Evolutionary conservation across 805 yeast genomes (phyloP).

Genomic region (Candida lessepsii): DNA sequence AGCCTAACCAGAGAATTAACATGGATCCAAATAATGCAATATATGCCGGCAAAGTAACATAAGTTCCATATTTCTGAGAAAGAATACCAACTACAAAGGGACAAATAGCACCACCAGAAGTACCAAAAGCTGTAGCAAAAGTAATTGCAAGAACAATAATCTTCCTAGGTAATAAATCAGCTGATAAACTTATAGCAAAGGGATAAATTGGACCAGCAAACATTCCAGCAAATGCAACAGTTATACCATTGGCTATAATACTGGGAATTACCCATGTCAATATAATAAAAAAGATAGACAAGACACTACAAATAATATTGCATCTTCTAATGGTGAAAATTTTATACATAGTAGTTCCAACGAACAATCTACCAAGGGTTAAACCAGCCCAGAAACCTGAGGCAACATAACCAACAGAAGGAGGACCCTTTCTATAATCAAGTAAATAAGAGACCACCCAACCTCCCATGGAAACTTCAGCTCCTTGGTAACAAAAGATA

Average conservation of each 20-base stretch:
- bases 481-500: constrained; percentile 64
- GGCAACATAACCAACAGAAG: constrained; percentile 58
- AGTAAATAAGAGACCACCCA: constrained; percentile 70
- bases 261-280: constrained; percentile 51
- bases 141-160: constrained; percentile 51
- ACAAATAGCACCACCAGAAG: constrained; percentile 55
- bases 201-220: constrained; percentile 68
- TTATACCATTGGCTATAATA: constrained; percentile 46
- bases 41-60: constrained; percentile 48
- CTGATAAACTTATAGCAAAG: constrained; percentile 45
- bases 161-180: constrained; percentile 46
- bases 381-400: constrained; percentile 77
- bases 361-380: constrained; percentile 56
- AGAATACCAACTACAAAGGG: constrained; percentile 54
- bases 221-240: constrained; percentile 52
- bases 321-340: constrained; percentile 45
- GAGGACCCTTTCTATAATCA: constrained; percentile 50
- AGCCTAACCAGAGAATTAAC: constrained; percentile 19
- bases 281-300: constrained; percentile 38
- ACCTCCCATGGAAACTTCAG: constrained; percentile 67
- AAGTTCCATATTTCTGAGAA: constrained; percentile 47
- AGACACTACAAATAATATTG: constrained; percentile 30
- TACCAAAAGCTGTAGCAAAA: constrained; percentile 54
- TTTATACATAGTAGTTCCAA: constrained; percentile 42
- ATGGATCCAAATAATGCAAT: constrained; percentile 36